Percentiles rank a stretch among this genome's conserved stretches.
Conservation (phyloP, 495 filamentous ascomycete species). For the Xylaria intraflava region DNA sequence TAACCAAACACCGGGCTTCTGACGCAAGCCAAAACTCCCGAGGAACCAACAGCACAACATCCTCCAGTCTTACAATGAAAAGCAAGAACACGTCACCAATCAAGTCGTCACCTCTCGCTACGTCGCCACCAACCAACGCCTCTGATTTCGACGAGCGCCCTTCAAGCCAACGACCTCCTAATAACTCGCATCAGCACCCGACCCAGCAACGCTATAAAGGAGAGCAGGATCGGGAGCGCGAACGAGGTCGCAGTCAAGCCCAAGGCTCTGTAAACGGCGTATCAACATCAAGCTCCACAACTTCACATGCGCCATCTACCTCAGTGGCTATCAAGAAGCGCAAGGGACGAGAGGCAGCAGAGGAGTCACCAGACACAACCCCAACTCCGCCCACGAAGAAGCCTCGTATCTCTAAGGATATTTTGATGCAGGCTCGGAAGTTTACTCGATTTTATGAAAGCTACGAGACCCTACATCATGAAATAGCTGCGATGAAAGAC, state of each 20-base stretch:
- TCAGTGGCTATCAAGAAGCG: slow-evolving; percentile 33
- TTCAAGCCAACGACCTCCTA: slow-evolving; percentile 26
- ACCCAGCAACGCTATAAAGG: slow-evolving; percentile 17
- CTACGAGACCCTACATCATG: slow-evolving; percentile 56
- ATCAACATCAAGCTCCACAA: slow-evolving; percentile 16
- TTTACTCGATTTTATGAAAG: slow-evolving; percentile 59
- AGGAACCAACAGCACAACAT: slow-evolving; percentile 18
- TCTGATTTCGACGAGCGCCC: slow-evolving; percentile 51
- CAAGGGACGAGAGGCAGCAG: slow-evolving; percentile 22
- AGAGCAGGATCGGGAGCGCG: slow-evolving; percentile 16
- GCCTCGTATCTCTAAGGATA: slow-evolving; percentile 28
- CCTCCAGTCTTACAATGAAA: slow-evolving; percentile 31
- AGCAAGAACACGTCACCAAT: slow-evolving; percentile 52
- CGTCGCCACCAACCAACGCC: slow-evolving; percentile 70
- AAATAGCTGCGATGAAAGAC: slow-evolving; percentile 45
- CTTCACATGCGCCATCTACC: slow-evolving; percentile 11
- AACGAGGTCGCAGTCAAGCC: slow-evolving; percentile 27
- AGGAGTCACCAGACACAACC: slow-evolving; percentile 23
- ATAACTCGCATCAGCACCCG: slow-evolving; percentile 15
- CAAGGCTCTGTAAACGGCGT: slow-evolving; percentile 3
- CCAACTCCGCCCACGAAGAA: slow-evolving; percentile 30
- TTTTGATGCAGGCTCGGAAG: slow-evolving; percentile 48
- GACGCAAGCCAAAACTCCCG: slow-evolving; percentile 43
- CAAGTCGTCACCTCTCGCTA: slow-evolving; percentile 68
- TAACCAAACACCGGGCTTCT: slow-evolving; percentile 34